Conservation (phyloP, 371 early-diverging fungal genomes). For the Apophysomyces elegans region DNA sequence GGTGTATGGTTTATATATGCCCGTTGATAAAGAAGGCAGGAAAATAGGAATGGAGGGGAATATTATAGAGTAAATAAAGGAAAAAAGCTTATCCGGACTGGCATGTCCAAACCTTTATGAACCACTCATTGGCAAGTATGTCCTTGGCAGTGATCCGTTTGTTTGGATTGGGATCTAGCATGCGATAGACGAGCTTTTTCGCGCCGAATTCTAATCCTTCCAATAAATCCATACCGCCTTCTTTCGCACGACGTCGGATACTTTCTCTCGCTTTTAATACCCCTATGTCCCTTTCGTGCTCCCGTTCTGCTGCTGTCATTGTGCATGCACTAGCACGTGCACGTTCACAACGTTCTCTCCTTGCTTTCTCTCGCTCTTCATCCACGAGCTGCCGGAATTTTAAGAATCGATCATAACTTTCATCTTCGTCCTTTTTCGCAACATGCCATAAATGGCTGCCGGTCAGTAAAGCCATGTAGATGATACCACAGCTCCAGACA, state of each 20-base stretch:
- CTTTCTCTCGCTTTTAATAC: constrained; percentile 31
- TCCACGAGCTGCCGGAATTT: constrained; percentile 16
- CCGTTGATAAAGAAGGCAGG: too few relatives aligned
- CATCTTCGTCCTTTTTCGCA: constrained; percentile 31
- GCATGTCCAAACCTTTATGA: constrained; percentile 40
- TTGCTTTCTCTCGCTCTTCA: constrained; percentile 16
- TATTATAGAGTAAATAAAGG: too few relatives aligned
- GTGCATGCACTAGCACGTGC: constrained; percentile 11
- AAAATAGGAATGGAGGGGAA: too few relatives aligned
- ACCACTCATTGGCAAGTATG: constrained; percentile 61
- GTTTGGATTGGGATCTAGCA: constrained; percentile 81
- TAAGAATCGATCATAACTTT: constrained; percentile 28
- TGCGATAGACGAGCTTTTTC: constrained; percentile 62
- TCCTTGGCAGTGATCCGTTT: constrained; percentile 57
- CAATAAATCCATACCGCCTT: constrained; percentile 23
- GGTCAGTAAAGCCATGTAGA: constrained; percentile 41
- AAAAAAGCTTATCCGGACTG: constrained; percentile 16
- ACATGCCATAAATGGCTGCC: constrained; percentile 42
- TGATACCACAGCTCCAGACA: constrained; percentile 47
- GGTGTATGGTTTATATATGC: too few relatives aligned
- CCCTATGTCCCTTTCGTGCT: constrained; percentile 26
- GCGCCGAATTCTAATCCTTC: constrained; percentile 26
- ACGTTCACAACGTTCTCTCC: constrained; percentile 46
- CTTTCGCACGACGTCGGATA: constrained; percentile 12
- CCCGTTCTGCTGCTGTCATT: constrained; percentile 41